These are phyloP conservation scores for Phialophora chinensis DNA, from an alignment of 2,329 filamentous ascomycete species.

Conservation along the genomic window DNA sequence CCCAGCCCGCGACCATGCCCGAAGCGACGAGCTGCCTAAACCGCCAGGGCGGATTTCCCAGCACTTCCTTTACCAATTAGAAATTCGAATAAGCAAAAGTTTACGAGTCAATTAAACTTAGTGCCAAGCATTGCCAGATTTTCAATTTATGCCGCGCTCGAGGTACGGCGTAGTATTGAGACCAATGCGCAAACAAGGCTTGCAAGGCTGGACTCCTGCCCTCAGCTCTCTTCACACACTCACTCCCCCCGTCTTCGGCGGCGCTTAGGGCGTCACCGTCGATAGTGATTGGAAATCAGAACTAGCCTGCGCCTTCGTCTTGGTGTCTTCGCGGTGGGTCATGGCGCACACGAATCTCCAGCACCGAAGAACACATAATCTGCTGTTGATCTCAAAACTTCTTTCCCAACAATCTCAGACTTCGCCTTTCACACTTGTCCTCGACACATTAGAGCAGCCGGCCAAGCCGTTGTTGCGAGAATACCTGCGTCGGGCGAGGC, in stretches of 20 bases:
- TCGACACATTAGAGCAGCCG: constrained; percentile 85
- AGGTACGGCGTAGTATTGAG: not conserved
- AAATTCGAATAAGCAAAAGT: not conserved
- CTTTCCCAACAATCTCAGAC: constrained; percentile 64
- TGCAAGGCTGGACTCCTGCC: not conserved
- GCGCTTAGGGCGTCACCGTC: too few species aligned
- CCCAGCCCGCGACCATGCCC: too few species aligned
- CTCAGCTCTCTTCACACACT: too few species aligned
- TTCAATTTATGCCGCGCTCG: too few species aligned
- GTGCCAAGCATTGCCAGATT: not conserved
- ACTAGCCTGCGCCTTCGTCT: not conserved
- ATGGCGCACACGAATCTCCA: constrained; percentile 40
- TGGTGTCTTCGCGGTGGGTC: not conserved
- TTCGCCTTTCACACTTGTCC: constrained; percentile 83
- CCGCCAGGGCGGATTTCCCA: too few species aligned
- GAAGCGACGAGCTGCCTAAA: too few species aligned
- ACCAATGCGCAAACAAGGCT: not conserved
- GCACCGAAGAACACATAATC: constrained; percentile 81
- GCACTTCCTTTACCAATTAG: too few species aligned
- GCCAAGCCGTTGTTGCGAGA: constrained; percentile 73
- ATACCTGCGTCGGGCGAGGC: constrained; percentile 73
- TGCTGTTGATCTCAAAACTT: constrained; percentile 81
- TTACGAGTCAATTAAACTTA: not conserved
- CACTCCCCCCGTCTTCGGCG: too few species aligned
- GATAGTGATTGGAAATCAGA: not conserved